These are phyloP conservation scores for Clavulina sp. DNA, from an alignment of 768 basidiomycete genomes.

Conservation along the genomic window DNA sequence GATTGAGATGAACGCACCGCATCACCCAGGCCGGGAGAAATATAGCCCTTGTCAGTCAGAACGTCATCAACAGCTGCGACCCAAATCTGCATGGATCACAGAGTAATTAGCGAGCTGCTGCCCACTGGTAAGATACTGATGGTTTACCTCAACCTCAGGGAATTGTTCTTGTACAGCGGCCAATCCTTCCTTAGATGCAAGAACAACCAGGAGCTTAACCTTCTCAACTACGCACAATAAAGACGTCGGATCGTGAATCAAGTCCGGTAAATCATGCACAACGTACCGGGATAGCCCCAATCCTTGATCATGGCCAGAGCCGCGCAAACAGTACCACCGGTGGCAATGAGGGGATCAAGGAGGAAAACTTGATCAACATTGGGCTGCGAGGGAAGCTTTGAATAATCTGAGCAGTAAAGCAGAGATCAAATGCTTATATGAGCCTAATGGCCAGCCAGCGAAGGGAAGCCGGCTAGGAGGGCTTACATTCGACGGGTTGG, in stretches of 20 bases:
- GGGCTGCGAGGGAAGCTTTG: conserved; percentile 61
- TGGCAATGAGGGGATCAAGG: conserved; percentile 85
- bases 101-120: neutral
- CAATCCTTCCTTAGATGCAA: conserved; percentile 64
- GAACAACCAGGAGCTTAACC: conserved; percentile 67
- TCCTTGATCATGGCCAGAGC: conserved; percentile 73
- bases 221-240: conserved; percentile 34
- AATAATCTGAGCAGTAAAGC: conserved; percentile 46
- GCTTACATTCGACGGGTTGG: conserved; percentile 77
- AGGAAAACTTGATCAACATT: conserved; percentile 74
- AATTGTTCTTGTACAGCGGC: conserved; percentile 41
- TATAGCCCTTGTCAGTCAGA: conserved; percentile 58
- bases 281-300: conserved; percentile 58
- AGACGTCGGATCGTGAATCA: neutral
- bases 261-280: conserved; percentile 1
- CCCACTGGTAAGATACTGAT: neutral
- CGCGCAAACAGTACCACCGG: conserved; percentile 81
- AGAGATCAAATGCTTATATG: neutral
- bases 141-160: conserved; percentile 61
- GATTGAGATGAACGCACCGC: conserved; percentile 44
- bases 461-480: conserved; percentile 9
- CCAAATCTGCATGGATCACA: conserved; percentile 45
- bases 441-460: neutral
- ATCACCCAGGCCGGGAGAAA: conserved; percentile 84
- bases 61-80: conserved; percentile 61